Evolutionary conservation across 2,329 filamentous ascomycete genomes (phyloP), one percentile per base, ranked within the genome.

Genomic region (Thelonectria blattea): DNA sequence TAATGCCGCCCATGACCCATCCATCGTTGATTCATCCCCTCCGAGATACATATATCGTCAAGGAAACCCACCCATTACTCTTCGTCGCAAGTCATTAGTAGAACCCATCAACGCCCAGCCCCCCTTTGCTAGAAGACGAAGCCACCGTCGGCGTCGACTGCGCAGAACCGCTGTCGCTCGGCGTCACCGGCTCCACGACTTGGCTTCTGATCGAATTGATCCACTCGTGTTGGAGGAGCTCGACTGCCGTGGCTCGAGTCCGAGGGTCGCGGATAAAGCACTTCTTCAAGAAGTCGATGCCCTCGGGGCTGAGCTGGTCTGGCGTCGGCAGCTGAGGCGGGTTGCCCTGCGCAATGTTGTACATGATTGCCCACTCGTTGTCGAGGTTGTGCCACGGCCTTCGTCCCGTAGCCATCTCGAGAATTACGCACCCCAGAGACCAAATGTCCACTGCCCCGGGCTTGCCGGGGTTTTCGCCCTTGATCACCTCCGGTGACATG

Each of bases 291-390:
- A 99, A 98, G 73, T 98, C 93, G 65, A 97, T 88, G 20, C 95
- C 95, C 57, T 87, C 78, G 0, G 89, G 85, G 71, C 91, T 95
- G 65, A 99, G 85, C 76, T 98, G 94, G 53, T 98, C 94, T 1
- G 81, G 75, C 1, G 86, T 83, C 2, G 95, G 95, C 57, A 97
- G 83, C 73, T 92, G 90, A 6, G 95, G 95, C 50, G 93, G 91
- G 70, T 97, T 96, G 65, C 95, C 95, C 74, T 97, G 94, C 1
- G 95, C 95, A 72, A 99, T 99, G 80, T 98, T 98, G 84, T 97
- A 99, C 95, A 99, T 99, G 79, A 99, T 98, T 43, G 95, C 95
- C 93, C 93, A 99, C 77, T 99, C 95, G 74, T 99, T 99, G 80
- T 99, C 95, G 48, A 98, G 87, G 65, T 90, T 92, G 24, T 93